Evolutionary conservation across 257 asterid genomes (phyloP), one percentile per base, ranked within the genome.

Genomic region (Cinchona pubescens): DNA sequence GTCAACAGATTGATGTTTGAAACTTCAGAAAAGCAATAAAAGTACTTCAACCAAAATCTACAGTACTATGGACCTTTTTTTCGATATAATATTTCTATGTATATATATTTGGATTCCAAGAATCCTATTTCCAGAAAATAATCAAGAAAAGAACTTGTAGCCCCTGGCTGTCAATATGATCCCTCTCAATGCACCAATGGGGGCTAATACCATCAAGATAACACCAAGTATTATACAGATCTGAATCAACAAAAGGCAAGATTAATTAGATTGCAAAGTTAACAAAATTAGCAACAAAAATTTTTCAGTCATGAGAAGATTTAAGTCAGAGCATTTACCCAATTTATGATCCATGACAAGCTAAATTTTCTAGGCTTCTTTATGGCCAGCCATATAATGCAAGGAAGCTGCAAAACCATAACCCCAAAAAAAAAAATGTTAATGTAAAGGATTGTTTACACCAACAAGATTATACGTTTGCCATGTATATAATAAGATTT

Each of bases 361-460:
- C 93, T 46, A 68, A 69, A 89, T 64, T 68, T 83, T 67, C 71
- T 76, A 1, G 93, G 93, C 37, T 87, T 89, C 53, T 69, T n/a
- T 43, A 88, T 27, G 18, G 80, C 78, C 18, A 89, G 88, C 93
- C 91, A 87, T 29, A 89, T 87, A 63, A 87, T 85, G 34, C 91
- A 87, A 35, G 91, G 91, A 75, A 89, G 93, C 93, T 85, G 82
- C 71, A 85, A 59, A 23, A 40, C 10, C 45, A 40, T 0, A 10
- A 38, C 3, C 10, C 1, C 5, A 40, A 40, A 40, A 40, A 2
- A 10, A 40, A 2, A 7, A 40, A 40, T 5, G 45, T 40, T 40
- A 40, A 40, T 10, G 45, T 40, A 40, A 10, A 40, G 8, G 45
- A 10, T 40, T 40, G 10, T 40, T 2, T 5, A 40, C 45, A 40